Evolutionary conservation across 495 filamentous ascomycete species (phyloP).

Genomic region (Daldinia decipiens): DNA sequence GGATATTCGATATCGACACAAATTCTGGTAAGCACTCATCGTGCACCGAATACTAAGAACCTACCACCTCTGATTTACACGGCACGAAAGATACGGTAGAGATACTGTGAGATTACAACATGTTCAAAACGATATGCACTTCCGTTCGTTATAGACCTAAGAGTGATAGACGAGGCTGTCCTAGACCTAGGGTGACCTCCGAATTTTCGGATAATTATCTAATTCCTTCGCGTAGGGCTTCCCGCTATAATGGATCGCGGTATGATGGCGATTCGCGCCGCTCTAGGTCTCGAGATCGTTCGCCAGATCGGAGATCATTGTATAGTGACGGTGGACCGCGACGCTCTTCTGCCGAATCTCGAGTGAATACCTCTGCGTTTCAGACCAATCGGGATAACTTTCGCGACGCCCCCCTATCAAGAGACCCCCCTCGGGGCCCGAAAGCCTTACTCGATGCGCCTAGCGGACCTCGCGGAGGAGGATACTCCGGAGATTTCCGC

Average conservation of each 20-base stretch:
- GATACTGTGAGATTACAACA: background rate
- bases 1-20: background rate
- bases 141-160: background rate
- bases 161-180: background rate
- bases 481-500: constrained; percentile 60
- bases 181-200: background rate
- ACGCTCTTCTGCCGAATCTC: constrained; percentile 59
- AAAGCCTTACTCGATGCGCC: constrained; percentile 74
- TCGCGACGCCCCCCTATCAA: constrained; percentile 52
- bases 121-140: background rate
- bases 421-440: constrained; percentile 73
- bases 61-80: background rate
- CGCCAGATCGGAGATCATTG: constrained; percentile 63
- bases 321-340: constrained; percentile 61
- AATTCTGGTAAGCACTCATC: background rate
- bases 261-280: constrained; percentile 60
- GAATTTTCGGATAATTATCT: constrained; percentile 16
- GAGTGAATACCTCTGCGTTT: constrained; percentile 59
- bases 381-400: constrained; percentile 62
- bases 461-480: constrained; percentile 64
- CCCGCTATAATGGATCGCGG: constrained; percentile 56
- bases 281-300: constrained; percentile 67
- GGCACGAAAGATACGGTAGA: background rate
- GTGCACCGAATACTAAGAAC: background rate
- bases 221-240: constrained; percentile 47